Conservation (phyloP, 2,329 filamentous ascomycete species). For the Myotisia sp. region DNA sequence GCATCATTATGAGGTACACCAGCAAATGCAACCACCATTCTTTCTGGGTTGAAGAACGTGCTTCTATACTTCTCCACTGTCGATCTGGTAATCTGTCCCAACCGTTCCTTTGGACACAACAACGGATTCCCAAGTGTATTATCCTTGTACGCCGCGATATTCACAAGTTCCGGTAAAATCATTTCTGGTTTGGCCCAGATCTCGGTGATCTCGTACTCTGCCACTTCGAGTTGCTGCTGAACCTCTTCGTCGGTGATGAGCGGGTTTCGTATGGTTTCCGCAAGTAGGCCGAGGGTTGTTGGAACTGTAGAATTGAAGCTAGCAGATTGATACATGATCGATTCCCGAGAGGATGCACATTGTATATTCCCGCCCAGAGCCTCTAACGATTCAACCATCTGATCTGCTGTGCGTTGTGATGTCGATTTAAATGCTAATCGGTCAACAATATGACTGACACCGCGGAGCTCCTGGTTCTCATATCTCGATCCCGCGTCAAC, state of each 20-base stretch:
- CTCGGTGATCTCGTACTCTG: conserved; percentile 88
- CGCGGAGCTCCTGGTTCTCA: conserved; percentile 70
- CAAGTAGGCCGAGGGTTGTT: conserved; percentile 65
- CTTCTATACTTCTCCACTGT: conserved; percentile 67
- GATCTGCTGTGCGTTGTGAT: conserved; percentile 53
- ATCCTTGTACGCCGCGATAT: conserved; percentile 88
- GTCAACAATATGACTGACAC: conserved; percentile 93
- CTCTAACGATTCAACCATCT: conserved; percentile 79
- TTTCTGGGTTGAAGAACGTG: conserved; percentile 73
- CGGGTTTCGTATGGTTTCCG: conserved; percentile 84
- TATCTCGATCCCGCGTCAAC: conserved; percentile 90
- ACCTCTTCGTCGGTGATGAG: conserved; percentile 77
- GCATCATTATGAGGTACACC: conserved; percentile 74
- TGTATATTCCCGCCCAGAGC: conserved; percentile 89
- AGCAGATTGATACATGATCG: conserved; percentile 96
- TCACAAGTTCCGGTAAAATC: conserved; percentile 85
- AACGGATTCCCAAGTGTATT: conserved; percentile 92
- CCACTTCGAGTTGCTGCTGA: conserved; percentile 71
- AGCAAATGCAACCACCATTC: conserved; percentile 89
- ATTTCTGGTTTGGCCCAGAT: conserved; percentile 97
- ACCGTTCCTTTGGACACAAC: conserved; percentile 72
- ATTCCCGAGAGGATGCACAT: conserved; percentile 87
- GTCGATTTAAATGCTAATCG: conserved; percentile 89
- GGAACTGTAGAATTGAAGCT: conserved; percentile 91
- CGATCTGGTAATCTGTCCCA: conserved; percentile 57